These are phyloP conservation scores for Petunia axillaris DNA, from an alignment of 257 asterid genomes.

Conservation along the genomic window DNA sequence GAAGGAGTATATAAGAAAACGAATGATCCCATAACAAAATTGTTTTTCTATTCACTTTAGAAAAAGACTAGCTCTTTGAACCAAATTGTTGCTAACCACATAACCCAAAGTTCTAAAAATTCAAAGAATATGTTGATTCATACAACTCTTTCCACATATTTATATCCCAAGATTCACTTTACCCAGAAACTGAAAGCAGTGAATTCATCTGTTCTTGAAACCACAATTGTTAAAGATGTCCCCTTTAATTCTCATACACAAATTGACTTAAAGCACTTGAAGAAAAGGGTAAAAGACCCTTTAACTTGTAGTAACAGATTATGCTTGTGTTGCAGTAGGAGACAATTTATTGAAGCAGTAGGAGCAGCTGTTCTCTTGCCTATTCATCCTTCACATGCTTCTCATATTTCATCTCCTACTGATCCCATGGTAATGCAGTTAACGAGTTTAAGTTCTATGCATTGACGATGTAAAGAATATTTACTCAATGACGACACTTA, in stretches of 20 bases:
- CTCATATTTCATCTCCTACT: slow-evolving; percentile 37
- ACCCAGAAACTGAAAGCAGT: slow-evolving; percentile 16
- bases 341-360: slow-evolving; percentile 53
- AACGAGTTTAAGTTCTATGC: too few relatives aligned
- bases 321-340: slow-evolving; percentile 61
- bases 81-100: neutral
- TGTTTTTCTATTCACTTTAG: too few relatives aligned
- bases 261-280: slow-evolving; percentile 18
- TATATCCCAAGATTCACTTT: slow-evolving; percentile 19
- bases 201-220: slow-evolving; percentile 15
- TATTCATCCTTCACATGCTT: slow-evolving; percentile 48
- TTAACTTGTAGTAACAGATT: slow-evolving; percentile 24
- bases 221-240: slow-evolving; percentile 24
- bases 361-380: slow-evolving; percentile 52
- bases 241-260: slow-evolving; percentile 25
- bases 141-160: neutral
- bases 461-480: too few relatives aligned
- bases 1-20: too few relatives aligned
- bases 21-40: too few relatives aligned
- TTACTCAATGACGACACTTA: too few relatives aligned
- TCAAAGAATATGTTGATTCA: slow-evolving; percentile 19
- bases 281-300: neutral
- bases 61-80: neutral
- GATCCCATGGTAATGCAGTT: slow-evolving; percentile 48
- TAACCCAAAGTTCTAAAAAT: neutral